A percentile compares a stretch with the other conserved stretches of the same genome.
These are phyloP conservation scores for Trichosporon ovoides DNA, from an alignment of 1,284 basidiomycete genomes.

Conservation along the genomic window DNA sequence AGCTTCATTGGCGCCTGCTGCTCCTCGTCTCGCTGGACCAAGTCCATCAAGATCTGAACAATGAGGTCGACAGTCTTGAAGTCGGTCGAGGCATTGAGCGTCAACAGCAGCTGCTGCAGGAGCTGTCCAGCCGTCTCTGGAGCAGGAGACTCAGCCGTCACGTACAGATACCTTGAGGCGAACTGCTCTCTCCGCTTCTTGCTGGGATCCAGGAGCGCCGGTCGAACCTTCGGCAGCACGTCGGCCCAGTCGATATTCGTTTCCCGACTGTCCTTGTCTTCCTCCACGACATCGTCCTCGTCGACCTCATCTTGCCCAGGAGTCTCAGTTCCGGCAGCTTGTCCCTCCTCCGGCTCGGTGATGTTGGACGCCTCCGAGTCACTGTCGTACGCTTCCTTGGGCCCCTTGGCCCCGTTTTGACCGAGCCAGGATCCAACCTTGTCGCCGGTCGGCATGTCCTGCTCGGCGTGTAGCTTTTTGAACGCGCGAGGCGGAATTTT, in stretches of 20 bases:
- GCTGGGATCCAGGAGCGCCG: conserved; percentile 31
- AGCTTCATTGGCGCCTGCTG: conserved; percentile 28
- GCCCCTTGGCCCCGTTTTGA: conserved; percentile 19
- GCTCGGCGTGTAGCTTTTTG: conserved; percentile 39
- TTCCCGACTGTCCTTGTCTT: conserved; percentile 24
- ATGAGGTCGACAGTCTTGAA: conserved; percentile 31
- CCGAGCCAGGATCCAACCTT: conserved; percentile 49
- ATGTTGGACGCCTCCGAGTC: conserved; percentile 23
- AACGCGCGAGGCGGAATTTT: conserved; percentile 20
- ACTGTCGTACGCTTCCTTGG: conserved; percentile 37
- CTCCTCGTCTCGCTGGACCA: conserved; percentile 38
- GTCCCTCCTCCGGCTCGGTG: conserved; percentile 6
- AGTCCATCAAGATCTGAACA: conserved; percentile 29
- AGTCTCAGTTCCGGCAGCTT: not conserved
- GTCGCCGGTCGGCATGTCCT: conserved; percentile 36
- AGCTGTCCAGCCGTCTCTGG: conserved; percentile 9
- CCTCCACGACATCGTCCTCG: conserved; percentile 27
- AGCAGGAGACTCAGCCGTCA: conserved; percentile 25
- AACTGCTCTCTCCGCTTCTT: conserved; percentile 37
- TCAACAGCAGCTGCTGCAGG: conserved; percentile 19
- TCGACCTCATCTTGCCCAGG: conserved; percentile 15
- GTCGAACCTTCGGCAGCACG: conserved; percentile 28
- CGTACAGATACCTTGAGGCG: conserved; percentile 32
- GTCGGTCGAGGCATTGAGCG: conserved; percentile 25
- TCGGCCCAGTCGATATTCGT: conserved; percentile 37